Percentiles rank a stretch among this genome's conserved stretches.
Conservation (phyloP, 1,284 basidiomycete species). For the Malassezia dermatis region DNA sequence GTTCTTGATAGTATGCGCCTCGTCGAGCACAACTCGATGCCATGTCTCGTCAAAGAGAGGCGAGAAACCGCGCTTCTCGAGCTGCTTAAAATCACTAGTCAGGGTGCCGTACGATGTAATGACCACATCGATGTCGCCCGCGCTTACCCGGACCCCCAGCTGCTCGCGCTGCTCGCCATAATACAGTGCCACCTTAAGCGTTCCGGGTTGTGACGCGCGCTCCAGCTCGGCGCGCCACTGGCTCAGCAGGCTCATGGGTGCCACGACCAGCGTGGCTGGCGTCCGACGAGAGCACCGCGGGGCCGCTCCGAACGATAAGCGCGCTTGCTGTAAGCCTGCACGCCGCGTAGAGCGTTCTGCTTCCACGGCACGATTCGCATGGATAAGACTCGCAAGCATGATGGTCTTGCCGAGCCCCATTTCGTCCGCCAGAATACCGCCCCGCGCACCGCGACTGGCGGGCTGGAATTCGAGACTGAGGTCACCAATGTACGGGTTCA, state of each 20-base stretch:
- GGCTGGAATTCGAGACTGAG: conserved; percentile 75
- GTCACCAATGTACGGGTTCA: conserved; percentile 60
- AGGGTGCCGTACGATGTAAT: conserved; percentile 72
- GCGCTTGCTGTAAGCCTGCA: conserved; percentile 25
- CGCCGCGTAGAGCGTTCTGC: not conserved
- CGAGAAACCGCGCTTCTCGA: conserved; percentile 22
- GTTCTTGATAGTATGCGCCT: conserved; percentile 92
- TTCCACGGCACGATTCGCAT: conserved; percentile 54
- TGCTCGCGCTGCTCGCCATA: conserved; percentile 71
- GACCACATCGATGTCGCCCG: conserved; percentile 57
- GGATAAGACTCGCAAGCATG: conserved; percentile 83
- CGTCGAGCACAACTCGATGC: conserved; percentile 54
- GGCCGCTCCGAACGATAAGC: conserved; percentile 27
- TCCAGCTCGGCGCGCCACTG: conserved; percentile 86
- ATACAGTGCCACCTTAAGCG: conserved; percentile 55
- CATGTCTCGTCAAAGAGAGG: conserved; percentile 40
- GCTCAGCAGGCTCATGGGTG: conserved; percentile 75
- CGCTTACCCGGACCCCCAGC: conserved; percentile 58
- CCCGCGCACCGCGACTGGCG: conserved; percentile 66
- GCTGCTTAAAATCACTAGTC: conserved; percentile 33
- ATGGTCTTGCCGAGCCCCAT: conserved; percentile 92
- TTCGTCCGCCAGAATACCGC: conserved; percentile 76
- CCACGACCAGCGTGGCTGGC: conserved; percentile 70
- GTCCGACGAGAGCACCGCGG: conserved; percentile 17
- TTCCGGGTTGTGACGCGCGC: conserved; percentile 56